phyloP scores from a whole-genome alignment of 1,284 basidiomycete species.

The Tremellales sp. region DNA sequence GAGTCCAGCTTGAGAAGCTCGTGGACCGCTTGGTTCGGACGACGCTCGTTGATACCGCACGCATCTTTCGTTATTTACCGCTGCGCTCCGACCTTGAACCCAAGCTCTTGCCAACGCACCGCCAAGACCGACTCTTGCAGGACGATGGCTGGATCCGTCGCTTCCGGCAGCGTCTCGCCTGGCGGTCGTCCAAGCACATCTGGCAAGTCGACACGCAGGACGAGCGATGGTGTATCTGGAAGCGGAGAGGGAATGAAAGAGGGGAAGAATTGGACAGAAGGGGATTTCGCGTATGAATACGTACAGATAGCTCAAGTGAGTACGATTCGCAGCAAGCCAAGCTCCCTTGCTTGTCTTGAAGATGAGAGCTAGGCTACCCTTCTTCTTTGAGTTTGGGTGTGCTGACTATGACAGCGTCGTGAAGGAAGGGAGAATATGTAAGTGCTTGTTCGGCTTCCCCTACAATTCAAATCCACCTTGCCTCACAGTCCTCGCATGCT shows the following conservation, averaged over 20 bases:
- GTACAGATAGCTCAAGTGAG: conserved; percentile 42
- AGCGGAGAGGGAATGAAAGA: background rate
- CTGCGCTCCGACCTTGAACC: no score
- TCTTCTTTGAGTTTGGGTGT: background rate
- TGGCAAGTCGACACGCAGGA: no score
- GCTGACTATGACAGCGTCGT: conserved; percentile 11
- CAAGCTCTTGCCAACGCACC: no score
- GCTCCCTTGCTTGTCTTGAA: background rate
- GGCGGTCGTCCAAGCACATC: no score
- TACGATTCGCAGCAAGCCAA: conserved; percentile 1
- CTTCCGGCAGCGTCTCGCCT: no score
- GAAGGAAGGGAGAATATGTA: conserved; percentile 34
- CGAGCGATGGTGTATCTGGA: no score
- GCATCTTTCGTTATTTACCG: no score
- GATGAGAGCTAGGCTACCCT: background rate
- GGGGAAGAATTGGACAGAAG: background rate
- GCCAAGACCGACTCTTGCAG: no score
- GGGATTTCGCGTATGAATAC: conserved; percentile 45
- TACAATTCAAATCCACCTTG: background rate
- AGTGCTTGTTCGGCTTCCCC: conserved; percentile 10
- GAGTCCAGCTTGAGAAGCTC: no score
- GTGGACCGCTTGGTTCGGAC: no score
- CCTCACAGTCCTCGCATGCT: conserved; percentile 1
- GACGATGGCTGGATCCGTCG: no score
- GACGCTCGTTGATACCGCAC: no score